Conservation (phyloP, 805 yeast genomes). For the Wickerhamiella australiensis region DNA sequence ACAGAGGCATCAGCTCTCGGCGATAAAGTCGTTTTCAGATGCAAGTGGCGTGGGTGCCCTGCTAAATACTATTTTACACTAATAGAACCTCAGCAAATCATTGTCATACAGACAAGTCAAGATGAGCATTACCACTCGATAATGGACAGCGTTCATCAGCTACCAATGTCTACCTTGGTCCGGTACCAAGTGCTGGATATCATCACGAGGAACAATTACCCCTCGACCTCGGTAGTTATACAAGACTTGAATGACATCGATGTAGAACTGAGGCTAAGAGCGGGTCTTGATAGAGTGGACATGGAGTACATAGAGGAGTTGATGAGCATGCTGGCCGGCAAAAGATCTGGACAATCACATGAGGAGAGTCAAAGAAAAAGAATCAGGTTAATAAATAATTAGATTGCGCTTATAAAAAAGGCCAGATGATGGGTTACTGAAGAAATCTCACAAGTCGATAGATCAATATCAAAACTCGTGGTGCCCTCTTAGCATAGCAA, state of each 20-base stretch:
- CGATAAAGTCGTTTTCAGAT: neutral
- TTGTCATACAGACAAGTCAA: neutral
- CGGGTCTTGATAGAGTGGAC: conserved; percentile 1
- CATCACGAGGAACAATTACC: neutral
- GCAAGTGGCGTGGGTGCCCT: conserved; percentile 10
- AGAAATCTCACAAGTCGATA: too few species aligned
- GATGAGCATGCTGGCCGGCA: neutral
- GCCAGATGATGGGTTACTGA: too few species aligned
- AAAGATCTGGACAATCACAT: neutral
- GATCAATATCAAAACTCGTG: too few species aligned
- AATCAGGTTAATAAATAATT: neutral
- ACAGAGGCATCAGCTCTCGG: neutral
- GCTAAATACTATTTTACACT: neutral
- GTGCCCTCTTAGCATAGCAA: too few species aligned
- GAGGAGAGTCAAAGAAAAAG: neutral
- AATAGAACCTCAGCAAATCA: neutral
- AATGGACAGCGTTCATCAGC: conserved; percentile 8
- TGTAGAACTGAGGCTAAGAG: neutral
- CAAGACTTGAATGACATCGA: neutral
- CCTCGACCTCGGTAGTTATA: neutral
- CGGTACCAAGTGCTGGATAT: conserved; percentile 6
- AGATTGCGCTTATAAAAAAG: too few species aligned
- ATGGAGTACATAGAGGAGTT: conserved; percentile 1
- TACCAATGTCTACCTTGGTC: conserved; percentile 2
- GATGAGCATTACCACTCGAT: conserved; percentile 9